Conservation (phyloP, 768 basidiomycete species). For the Serendipita sp. region DNA sequence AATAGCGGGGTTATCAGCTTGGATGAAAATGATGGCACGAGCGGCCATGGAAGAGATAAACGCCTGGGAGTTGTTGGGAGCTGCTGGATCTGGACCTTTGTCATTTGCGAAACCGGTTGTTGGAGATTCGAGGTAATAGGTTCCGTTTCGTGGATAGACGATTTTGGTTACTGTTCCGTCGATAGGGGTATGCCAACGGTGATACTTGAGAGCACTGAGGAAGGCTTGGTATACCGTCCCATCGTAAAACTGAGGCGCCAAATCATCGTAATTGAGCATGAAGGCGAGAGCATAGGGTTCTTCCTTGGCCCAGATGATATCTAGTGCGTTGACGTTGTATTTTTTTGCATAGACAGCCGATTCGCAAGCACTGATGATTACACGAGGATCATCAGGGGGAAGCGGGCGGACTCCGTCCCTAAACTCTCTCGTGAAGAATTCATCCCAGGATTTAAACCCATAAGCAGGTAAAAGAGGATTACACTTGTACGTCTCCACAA, state of each 20-base stretch:
- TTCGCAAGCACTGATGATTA: conserved; percentile 41
- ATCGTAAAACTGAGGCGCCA: conserved; percentile 29
- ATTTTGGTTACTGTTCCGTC: conserved; percentile 22
- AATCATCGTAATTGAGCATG: conserved; percentile 33
- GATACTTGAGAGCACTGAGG: conserved; percentile 38
- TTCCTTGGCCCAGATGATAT: conserved; percentile 47
- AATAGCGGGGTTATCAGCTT: conserved; percentile 34
- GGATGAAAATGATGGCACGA: conserved; percentile 39
- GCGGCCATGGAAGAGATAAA: conserved; percentile 33
- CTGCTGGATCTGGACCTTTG: conserved; percentile 15
- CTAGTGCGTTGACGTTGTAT: conserved; percentile 24
- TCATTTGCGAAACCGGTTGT: conserved; percentile 18
- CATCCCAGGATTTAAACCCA: too few relatives aligned
- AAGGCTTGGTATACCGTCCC: conserved; percentile 54
- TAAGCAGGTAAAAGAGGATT: conserved; percentile 26
- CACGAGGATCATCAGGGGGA: conserved; percentile 19
- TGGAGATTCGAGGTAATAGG: conserved; percentile 31
- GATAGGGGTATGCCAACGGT: conserved; percentile 50
- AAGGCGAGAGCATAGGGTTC: conserved; percentile 43
- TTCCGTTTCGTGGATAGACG: neutral
- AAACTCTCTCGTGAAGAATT: conserved; percentile 38
- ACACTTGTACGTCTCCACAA: conserved; percentile 27
- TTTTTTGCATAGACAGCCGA: conserved; percentile 31
- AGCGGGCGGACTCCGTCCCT: conserved; percentile 28
- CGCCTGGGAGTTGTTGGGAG: conserved; percentile 21